These are phyloP conservation scores for Rhododendron molle DNA, from an alignment of 148 eudicot genomes.

Conservation along the genomic window DNA sequence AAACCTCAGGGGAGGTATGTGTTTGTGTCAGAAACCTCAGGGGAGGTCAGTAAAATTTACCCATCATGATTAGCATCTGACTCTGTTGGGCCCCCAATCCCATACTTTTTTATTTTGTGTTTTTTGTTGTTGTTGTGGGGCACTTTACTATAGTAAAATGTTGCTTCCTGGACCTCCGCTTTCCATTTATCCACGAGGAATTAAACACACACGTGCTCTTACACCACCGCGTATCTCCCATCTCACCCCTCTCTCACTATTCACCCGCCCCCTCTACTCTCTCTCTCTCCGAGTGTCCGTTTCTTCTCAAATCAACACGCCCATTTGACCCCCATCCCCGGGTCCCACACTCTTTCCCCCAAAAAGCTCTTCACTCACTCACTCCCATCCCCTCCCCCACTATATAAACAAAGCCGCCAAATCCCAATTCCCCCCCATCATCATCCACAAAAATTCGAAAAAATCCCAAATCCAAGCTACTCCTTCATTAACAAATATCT, in stretches of 20 bases:
- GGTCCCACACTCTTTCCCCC: not conserved
- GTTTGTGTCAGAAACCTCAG: too few species aligned
- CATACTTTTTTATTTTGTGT: too few species aligned
- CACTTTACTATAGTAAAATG: not conserved
- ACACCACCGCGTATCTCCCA: conserved; percentile 15
- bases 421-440: not conserved
- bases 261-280: not conserved
- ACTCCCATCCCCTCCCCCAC: not conserved
- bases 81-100: too few species aligned
- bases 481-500: not conserved
- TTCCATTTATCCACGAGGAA: not conserved
- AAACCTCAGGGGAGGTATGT: too few species aligned
- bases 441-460: not conserved
- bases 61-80: too few species aligned
- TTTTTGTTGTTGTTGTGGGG: too few species aligned
- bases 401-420: conserved; percentile 28
- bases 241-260: not conserved
- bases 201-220: not conserved
- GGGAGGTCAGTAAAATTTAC: too few species aligned
- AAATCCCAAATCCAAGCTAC: not conserved
- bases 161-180: not conserved
- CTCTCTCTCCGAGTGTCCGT: too few species aligned
- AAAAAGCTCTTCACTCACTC: not conserved
- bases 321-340: conserved; percentile 8
- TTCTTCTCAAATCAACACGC: conserved; percentile 14